Base-by-base conservation (phyloP, 768 basidiomycete genomes). In the Naganishia antarctica region DNA sequence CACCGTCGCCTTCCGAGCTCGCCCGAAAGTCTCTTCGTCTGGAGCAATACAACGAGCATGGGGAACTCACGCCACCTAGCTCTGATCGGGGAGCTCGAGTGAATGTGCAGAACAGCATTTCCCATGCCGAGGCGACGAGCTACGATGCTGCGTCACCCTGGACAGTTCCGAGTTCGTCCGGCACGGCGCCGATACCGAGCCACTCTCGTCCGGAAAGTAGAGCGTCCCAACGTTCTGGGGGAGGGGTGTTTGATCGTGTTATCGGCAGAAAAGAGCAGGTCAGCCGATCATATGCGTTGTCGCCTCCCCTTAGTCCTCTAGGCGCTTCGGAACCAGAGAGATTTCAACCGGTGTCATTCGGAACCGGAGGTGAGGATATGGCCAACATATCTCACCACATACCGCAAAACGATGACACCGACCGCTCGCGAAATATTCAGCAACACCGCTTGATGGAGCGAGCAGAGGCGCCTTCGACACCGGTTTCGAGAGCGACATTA, bases 61-160 rank as follows among this genome's bases (percentile, higher is more conserved):
- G 53, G 1, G 32, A 57, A 26, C 53, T 57, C 12, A 62, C 61
- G 21, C 61, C 61, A 7, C 61, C 61, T 2, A 34, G 16, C 3
- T 63, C 62, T 12, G 62, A 63, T 0, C 49, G 28, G 15, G 62
- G 62, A 4, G 18, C 34, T 41, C 50, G 40, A 23, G 13, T 25
- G 23, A 37, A 23, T n/a, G 34, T 28, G 11, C 53, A 34, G 34
- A 12, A 11, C 32, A 25, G 12, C 11, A 9, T 40, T 41, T 57
- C 53, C 5, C 31, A 43, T 15, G 15, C 48, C 0, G 37, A 44
- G 18, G 37, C 28, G 40, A 57, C 41, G 13, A 63, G 62, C 40
- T 63, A 63, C 32, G 62, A 63, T 34, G 62, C 62, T 15, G 50
- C 48, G 23, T 63, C 62, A 12, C 62, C 62, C 4, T 63, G 62